phyloP scores from a whole-genome alignment of 352 stramenopile genomes.

The Pythium grandisporangium region DNA sequence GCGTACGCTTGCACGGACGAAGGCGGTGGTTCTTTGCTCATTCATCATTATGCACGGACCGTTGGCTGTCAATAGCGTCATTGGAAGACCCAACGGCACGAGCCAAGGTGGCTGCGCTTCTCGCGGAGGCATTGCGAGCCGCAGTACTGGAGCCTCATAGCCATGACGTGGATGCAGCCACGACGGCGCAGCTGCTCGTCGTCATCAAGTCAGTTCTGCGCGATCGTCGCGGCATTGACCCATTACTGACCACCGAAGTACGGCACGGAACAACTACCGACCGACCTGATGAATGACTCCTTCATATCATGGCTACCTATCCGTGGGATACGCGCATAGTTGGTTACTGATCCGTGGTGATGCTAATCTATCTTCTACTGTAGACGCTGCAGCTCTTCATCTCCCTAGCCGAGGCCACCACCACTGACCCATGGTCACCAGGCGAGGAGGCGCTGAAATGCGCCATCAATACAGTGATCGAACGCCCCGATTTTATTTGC shows the following conservation, averaged over 20 bases:
- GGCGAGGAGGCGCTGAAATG: constrained; percentile 59
- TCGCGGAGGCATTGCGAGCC: constrained; percentile 6
- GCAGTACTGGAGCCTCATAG: background rate
- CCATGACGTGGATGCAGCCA: too few species aligned
- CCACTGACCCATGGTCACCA: too few species aligned
- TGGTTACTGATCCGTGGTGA: background rate
- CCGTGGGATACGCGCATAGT: too few species aligned
- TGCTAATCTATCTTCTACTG: background rate
- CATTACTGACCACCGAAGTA: constrained; percentile 38
- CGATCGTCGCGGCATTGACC: constrained; percentile 46
- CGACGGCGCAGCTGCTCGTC: constrained; percentile 16
- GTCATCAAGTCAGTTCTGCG: constrained; percentile 57
- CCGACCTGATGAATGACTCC: too few species aligned
- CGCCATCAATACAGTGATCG: constrained; percentile 59
- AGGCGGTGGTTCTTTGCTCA: too few species aligned
- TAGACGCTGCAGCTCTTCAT: constrained; percentile 33
- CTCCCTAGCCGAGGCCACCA: constrained; percentile 10
- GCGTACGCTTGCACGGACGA: too few species aligned
- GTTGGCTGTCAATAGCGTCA: constrained; percentile 3
- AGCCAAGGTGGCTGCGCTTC: constrained; percentile 1
- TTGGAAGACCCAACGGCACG: constrained; percentile 6
- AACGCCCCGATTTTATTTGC: constrained; percentile 39
- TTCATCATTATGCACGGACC: too few species aligned
- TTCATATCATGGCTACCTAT: too few species aligned
- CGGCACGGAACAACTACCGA: too few species aligned